Percentiles rank a stretch among this genome's conserved stretches.
Conservation (phyloP, 2,329 filamentous ascomycete genomes). For the Alternaria brassicae region DNA sequence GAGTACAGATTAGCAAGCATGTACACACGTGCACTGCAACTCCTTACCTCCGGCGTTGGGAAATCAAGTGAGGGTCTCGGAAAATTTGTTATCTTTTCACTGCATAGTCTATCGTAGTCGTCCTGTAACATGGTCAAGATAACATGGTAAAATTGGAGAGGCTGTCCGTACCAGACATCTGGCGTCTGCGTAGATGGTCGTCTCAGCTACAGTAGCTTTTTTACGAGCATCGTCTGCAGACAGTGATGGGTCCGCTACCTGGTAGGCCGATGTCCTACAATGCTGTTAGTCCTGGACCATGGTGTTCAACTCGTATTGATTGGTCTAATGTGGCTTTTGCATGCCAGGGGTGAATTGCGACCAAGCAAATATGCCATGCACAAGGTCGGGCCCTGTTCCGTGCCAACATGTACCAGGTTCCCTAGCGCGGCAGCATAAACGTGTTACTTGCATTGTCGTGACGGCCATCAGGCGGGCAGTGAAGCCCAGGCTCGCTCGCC, state of each 20-base stretch:
- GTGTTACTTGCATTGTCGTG: constrained; percentile 58
- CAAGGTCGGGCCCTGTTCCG: constrained; percentile 6
- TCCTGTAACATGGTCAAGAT: constrained; percentile 38
- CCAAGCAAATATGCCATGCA: constrained; percentile 2
- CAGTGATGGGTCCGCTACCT: constrained; percentile 54
- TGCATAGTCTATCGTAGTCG: constrained; percentile 42
- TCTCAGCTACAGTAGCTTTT: constrained; percentile 72
- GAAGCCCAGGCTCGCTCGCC: constrained; percentile 54
- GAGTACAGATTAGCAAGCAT: constrained; percentile 3
- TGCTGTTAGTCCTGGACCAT: constrained; percentile 13
- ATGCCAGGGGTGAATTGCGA: background rate
- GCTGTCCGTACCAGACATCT: constrained; percentile 60
- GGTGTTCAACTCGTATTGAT: background rate
- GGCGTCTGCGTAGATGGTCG: constrained; percentile 66
- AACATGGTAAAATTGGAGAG: background rate
- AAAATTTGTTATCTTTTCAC: constrained; percentile 30
- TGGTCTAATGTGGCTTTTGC: background rate
- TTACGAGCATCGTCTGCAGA: constrained; percentile 58
- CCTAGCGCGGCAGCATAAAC: constrained; percentile 13
- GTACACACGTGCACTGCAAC: background rate
- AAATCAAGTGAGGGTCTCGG: constrained; percentile 31
- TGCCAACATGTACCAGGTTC: constrained; percentile 1
- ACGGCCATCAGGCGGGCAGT: constrained; percentile 54
- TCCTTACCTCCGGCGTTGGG: constrained; percentile 32
- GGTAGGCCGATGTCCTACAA: constrained; percentile 58